phyloP scores from a whole-genome alignment of 148 eudicot species.

The Chenopodium berlandieri region DNA sequence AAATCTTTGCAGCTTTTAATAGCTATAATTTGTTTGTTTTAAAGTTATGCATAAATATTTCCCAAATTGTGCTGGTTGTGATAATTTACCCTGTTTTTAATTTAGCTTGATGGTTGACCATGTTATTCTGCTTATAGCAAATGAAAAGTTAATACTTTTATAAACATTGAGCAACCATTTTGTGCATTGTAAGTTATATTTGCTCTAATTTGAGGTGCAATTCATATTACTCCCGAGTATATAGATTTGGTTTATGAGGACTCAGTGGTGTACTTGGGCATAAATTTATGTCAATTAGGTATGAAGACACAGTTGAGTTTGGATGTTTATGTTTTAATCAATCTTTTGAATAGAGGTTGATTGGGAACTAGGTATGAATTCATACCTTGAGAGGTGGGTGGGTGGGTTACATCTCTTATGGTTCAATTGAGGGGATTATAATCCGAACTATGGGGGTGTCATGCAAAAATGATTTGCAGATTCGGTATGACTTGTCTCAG shows the following conservation, averaged over 20 bases:
- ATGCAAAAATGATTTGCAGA: too few species aligned
- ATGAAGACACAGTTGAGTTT: too few species aligned
- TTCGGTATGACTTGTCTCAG: too few species aligned
- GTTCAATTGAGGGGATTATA: too few species aligned
- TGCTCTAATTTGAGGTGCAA: not conserved
- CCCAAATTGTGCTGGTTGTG: slow-evolving; percentile 11
- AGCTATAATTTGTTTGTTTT: slow-evolving; percentile 7
- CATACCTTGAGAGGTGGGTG: too few species aligned
- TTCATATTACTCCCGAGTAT: too few species aligned
- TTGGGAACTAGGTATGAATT: too few species aligned
- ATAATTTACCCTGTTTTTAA: not conserved
- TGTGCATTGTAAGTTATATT: not conserved
- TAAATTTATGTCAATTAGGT: not conserved
- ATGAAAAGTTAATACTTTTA: slow-evolving; percentile 3
- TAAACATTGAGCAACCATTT: not conserved
- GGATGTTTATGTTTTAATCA: too few species aligned
- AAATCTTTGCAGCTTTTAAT: not conserved
- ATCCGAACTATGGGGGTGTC: too few species aligned
- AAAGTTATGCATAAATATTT: slow-evolving; percentile 6
- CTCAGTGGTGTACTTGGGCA: not conserved
- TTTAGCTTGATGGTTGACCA: slow-evolving; percentile 16
- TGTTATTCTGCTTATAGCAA: slow-evolving; percentile 13
- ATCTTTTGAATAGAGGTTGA: too few species aligned
- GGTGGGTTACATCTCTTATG: too few species aligned
- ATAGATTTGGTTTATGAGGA: too few species aligned